phyloP scores from a whole-genome alignment of 768 basidiomycete genomes.

The Lactifluus hygrophoroides region DNA sequence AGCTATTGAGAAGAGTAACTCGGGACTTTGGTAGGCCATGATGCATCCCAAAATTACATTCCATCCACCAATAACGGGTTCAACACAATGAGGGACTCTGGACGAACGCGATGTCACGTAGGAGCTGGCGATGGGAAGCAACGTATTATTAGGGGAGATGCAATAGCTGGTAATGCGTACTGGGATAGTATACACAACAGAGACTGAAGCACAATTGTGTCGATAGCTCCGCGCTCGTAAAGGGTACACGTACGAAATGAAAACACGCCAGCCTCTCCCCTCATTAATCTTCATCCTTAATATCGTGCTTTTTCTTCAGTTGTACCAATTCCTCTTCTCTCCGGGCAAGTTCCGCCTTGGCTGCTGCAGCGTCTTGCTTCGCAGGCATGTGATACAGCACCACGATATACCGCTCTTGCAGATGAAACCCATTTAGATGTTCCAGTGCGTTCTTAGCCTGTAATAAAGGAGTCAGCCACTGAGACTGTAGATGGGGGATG shows the following conservation, averaged over 20 bases:
- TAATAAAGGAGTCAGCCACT: slow-evolving; percentile 12
- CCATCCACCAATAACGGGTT: no score
- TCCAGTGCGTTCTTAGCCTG: slow-evolving; percentile 96
- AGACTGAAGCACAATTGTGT: neutral
- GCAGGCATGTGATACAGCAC: slow-evolving; percentile 97
- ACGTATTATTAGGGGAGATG: neutral
- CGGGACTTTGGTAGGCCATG: no score
- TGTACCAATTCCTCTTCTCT: slow-evolving; percentile 85
- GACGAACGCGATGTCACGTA: neutral
- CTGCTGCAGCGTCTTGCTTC: slow-evolving; percentile 90
- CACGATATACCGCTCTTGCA: slow-evolving; percentile 97
- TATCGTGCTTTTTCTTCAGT: slow-evolving; percentile 80
- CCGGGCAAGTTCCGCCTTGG: slow-evolving; percentile 84
- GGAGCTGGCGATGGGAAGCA: neutral
- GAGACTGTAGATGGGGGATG: neutral
- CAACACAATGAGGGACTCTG: no score
- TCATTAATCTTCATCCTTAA: slow-evolving; percentile 56
- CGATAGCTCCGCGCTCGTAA: neutral
- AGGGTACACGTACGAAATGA: neutral
- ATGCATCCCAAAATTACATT: no score
- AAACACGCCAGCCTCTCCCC: neutral
- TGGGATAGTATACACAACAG: neutral
- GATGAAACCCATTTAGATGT: slow-evolving; percentile 94
- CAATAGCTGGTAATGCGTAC: neutral
- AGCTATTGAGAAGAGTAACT: no score